phyloP scores from a whole-genome alignment of 176 grass and related monocot genomes.

The Bonia amplexicaulis region DNA sequence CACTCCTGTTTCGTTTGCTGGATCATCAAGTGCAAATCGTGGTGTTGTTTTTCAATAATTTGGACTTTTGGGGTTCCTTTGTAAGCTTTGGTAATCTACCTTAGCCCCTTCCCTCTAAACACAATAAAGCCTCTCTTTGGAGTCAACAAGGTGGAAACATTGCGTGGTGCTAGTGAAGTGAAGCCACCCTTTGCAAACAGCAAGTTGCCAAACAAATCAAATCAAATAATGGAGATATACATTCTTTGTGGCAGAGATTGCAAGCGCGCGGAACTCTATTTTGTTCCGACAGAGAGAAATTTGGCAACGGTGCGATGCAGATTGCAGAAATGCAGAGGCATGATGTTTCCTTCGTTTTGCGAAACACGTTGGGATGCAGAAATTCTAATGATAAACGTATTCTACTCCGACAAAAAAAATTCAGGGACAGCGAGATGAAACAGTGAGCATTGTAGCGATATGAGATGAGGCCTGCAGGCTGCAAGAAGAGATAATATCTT shows the following conservation, averaged over 20 bases:
- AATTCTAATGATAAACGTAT: neutral
- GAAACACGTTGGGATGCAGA: neutral
- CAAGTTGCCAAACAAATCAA: neutral
- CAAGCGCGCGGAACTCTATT: neutral
- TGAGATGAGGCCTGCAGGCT: neutral
- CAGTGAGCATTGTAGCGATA: neutral
- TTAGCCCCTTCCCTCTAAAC: constrained; percentile 2
- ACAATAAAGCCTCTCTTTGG: neutral
- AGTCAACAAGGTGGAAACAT: constrained; percentile 8
- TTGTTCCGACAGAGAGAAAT: neutral
- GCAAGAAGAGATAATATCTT: constrained; percentile 6
- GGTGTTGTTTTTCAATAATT: neutral
- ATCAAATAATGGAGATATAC: neutral
- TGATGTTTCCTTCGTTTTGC: neutral
- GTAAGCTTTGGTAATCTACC: constrained; percentile 8
- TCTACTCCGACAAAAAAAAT: neutral
- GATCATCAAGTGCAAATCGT: neutral
- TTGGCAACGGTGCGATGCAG: neutral
- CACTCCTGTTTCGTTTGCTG: neutral
- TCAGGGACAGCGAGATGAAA: neutral
- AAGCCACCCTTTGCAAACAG: neutral
- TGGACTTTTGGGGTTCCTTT: neutral
- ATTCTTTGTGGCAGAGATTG: neutral
- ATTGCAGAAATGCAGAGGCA: neutral
- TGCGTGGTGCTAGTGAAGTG: neutral